Evolutionary conservation across 768 basidiomycete genomes (phyloP).

Genomic region (Rhizopogon vinicolor): DNA sequence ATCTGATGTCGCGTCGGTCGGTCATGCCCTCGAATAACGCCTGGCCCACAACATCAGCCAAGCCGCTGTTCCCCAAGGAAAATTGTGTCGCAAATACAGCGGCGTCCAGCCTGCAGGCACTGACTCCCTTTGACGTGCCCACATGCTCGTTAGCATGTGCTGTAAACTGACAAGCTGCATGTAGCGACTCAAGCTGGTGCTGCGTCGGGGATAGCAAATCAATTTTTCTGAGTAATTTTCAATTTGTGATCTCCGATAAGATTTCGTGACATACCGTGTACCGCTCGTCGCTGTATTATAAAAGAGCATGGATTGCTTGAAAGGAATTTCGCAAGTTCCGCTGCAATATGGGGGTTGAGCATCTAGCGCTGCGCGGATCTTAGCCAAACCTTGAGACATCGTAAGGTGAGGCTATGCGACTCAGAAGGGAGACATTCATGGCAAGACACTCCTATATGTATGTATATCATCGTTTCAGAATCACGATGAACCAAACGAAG

Average conservation of each 20-base stretch:
- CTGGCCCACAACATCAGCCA: slow-evolving; percentile 22
- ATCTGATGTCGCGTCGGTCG: slow-evolving; percentile 14
- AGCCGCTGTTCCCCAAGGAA: slow-evolving; percentile 19
- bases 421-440: background rate
- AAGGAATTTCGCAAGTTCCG: background rate
- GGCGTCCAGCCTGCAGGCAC: slow-evolving; percentile 39
- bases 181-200: slow-evolving; percentile 18
- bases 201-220: background rate
- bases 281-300: background rate
- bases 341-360: background rate
- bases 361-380: background rate
- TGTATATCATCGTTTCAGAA: background rate
- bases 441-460: background rate
- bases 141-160: slow-evolving; percentile 32
- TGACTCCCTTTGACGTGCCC: slow-evolving; percentile 37
- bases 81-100: slow-evolving; percentile 31
- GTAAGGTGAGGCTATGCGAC: background rate
- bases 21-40: slow-evolving; percentile 17
- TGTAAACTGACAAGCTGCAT: slow-evolving; percentile 33
- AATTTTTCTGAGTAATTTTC: background rate
- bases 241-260: background rate
- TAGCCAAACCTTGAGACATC: slow-evolving; percentile 7
- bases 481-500: background rate
- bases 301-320: background rate
- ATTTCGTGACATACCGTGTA: background rate